Evolutionary conservation across 1,284 basidiomycete species (phyloP).

Genomic region (Tilletia caries): DNA sequence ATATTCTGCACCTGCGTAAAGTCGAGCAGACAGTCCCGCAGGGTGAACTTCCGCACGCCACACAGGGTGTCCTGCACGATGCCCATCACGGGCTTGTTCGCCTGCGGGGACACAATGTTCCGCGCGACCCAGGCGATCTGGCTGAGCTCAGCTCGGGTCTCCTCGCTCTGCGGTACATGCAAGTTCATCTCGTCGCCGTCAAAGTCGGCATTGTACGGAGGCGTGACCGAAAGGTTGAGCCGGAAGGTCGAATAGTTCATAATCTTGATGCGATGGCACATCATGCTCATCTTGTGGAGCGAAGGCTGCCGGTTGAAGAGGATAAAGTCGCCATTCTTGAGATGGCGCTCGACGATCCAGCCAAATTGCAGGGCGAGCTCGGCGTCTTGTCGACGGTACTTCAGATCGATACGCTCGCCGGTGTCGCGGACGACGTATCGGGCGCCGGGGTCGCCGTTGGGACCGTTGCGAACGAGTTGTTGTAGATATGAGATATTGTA

Average conservation of each 20-base stretch:
- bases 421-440: slow-evolving; percentile 96
- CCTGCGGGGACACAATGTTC: slow-evolving; percentile 98
- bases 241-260: slow-evolving; percentile 99
- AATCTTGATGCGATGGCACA: slow-evolving; percentile 95
- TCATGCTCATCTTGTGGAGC: slow-evolving; percentile 99
- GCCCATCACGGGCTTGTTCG: slow-evolving; percentile 99
- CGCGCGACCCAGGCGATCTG: slow-evolving; percentile 99
- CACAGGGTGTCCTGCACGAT: slow-evolving; percentile 99
- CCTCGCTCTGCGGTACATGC: slow-evolving; percentile 88
- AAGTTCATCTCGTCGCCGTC: slow-evolving; percentile 99
- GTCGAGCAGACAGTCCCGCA: slow-evolving; percentile 66
- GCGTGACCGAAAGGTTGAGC: slow-evolving; percentile 81
- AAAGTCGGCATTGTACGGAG: slow-evolving; percentile 62
- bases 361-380: slow-evolving; percentile 96
- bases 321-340: slow-evolving; percentile 87
- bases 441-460: slow-evolving; percentile 91
- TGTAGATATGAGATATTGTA: slow-evolving; percentile 95
- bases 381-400: slow-evolving; percentile 80
- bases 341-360: slow-evolving; percentile 96
- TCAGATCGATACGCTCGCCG: slow-evolving; percentile 92
- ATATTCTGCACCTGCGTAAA: slow-evolving; percentile 75
- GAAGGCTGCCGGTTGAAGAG: slow-evolving; percentile 97
- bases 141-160: slow-evolving; percentile 94
- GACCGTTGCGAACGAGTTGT: slow-evolving; percentile 93
- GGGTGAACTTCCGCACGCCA: slow-evolving; percentile 93